Conservation (phyloP, 1,284 basidiomycete species). For the Ceratobasidium sp. region DNA sequence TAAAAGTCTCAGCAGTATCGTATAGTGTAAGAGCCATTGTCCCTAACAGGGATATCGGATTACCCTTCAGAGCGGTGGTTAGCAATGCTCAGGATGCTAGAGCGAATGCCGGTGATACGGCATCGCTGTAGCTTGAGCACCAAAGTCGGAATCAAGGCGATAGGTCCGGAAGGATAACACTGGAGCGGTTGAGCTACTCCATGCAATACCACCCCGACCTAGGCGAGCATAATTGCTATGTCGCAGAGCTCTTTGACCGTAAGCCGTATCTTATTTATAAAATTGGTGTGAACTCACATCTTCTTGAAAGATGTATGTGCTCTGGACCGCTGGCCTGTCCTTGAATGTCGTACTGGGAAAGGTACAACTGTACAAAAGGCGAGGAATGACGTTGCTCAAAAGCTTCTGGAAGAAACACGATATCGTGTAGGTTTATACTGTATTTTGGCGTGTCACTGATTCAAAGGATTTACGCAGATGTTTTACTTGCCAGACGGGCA, state of each 20-base stretch:
- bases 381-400: neutral
- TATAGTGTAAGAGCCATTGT: neutral
- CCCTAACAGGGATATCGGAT: neutral
- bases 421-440: slow-evolving; percentile 27
- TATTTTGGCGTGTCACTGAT: neutral
- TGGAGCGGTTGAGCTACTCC: neutral
- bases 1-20: neutral
- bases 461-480: neutral
- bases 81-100: neutral
- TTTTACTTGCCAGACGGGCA: neutral
- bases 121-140: neutral
- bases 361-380: neutral
- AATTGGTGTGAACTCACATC: neutral
- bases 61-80: neutral
- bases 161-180: neutral
- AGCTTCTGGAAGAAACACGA: neutral
- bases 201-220: neutral
- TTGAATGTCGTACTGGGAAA: neutral
- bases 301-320: neutral
- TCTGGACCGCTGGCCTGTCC: neutral
- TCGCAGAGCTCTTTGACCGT: neutral
- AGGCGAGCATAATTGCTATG: neutral
- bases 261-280: neutral
- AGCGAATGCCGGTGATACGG: neutral
- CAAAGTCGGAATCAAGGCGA: neutral